Evolutionary conservation across 2,329 filamentous ascomycete genomes (phyloP), one percentile per base, ranked within the genome.

Genomic region (Cladosporium sp.): DNA sequence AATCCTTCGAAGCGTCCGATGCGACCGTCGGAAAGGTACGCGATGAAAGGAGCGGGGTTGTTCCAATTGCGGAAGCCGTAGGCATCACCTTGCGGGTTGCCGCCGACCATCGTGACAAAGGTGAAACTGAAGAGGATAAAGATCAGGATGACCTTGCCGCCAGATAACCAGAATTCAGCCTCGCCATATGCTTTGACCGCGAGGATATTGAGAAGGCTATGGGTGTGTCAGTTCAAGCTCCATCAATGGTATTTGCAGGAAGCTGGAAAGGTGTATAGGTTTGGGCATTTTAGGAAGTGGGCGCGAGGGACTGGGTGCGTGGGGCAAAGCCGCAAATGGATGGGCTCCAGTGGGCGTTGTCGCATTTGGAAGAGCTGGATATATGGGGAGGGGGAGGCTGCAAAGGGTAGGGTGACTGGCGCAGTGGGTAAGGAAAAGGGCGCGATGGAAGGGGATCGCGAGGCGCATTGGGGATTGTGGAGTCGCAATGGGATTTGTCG

Each of bases 81-180:
- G 2, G 56, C 60, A 41, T 76, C 63, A 35, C 56, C 54, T 28
- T 58, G 54, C 0, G 67, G 67, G 38, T 68, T 69, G 10, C 66
- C 67, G 4, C 67, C 66, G 4, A 64, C 58, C 66, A 68, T 69
- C 13, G 65, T 67, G 18, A 68, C 51, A 49, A 69, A 68, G 46
- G 66, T 67, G 56, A 68, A 75, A 59, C 57, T 56, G 63, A 74
- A 72, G 13, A 76, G 63, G 40, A 71, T 69, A 49, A 74, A 59
- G 61, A 76, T 75, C 54, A 76, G 56, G 34, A 76, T 51, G 51
- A 76, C 71, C 57, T 77, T 76, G 58, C 70, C 71, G 37, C 70
- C 71, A 2, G 79, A 78, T 3, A 83, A 72, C 78, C 78, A 84
- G 53, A 68, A 69, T 49, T 70, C 68, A 34, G 62, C 67, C 54